Evolutionary conservation across 192 early-diverging fungal genomes (phyloP), one percentile per base, ranked within the genome.

Genomic region (Umbelopsis sp.): DNA sequence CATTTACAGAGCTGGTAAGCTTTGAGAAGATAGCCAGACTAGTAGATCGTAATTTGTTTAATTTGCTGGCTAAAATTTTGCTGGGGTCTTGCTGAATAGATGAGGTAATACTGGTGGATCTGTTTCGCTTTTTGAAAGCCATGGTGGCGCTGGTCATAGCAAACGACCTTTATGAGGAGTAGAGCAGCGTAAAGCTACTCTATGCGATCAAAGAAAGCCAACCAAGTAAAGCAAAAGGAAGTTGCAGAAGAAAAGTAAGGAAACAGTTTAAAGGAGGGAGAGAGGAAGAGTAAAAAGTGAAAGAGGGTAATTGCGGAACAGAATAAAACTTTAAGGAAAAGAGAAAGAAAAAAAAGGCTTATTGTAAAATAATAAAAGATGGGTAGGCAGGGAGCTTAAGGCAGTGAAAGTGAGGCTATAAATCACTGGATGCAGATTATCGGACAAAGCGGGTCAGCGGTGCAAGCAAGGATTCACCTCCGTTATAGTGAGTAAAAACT

Each of bases 111-210:
- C 56, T 62, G 4, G 56, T 62, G 5, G 56, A 62, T 34, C 56
- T 26, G 31, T 29, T 34, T 62, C 56, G 26, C 56, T 62, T 62
- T 32, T 62, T 62, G 26, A 62, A 62, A 49, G 47, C 16, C 47
- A 49, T 49, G 16, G 47, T 17, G 29, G 56, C 31, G 56, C n/a
- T 31, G 56, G 56, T 62, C 56, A 62, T 62, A 31, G 26, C 56
- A 32, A n/a, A 32, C 56, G 56, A 62, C 56, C 56, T 62, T 20
- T 29, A 62, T 32, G 31, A n/a, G n/a, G 47, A 49, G 56, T 29
- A 62, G 56, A 62, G 56, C 56, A 62, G 56, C 56, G 56, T 26
- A 32, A 56, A 31, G 56, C 56, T 62, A 62, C 56, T 32, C 56
- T 11, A n/a, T 62, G 17, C 29, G 34, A 34, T 62, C 56, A 62